Percentiles rank a stretch among this genome's conserved stretches.
Evolutionary conservation across 2,329 filamentous ascomycete species (phyloP).

Genomic region (Aspergillus tanneri): DNA sequence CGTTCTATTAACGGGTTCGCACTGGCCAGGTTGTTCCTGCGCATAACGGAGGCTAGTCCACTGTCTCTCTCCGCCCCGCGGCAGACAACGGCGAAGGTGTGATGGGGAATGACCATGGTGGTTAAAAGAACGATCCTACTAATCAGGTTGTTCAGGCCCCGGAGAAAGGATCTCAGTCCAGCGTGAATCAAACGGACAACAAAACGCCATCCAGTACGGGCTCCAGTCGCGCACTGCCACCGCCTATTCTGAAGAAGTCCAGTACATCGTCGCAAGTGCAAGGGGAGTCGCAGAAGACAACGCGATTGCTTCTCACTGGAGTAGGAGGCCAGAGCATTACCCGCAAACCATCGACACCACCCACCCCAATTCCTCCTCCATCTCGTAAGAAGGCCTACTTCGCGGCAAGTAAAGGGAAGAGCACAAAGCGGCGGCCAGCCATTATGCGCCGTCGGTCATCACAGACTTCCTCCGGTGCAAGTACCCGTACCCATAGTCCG

Average conservation of each 20-base stretch:
- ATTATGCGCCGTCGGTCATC: constrained; percentile 39
- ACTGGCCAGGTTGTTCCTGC: constrained; percentile 45
- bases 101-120: neutral
- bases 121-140: neutral
- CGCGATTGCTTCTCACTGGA: constrained; percentile 32
- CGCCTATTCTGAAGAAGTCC: constrained; percentile 43
- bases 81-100: constrained; percentile 17
- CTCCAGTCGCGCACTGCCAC: constrained; percentile 21
- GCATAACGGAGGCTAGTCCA: constrained; percentile 41
- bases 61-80: constrained; percentile 15
- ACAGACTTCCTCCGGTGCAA: constrained; percentile 27
- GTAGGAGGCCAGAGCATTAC: constrained; percentile 26
- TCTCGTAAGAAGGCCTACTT: constrained; percentile 30
- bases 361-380: constrained; percentile 22
- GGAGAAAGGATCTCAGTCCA: neutral
- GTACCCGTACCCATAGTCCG: constrained; percentile 15
- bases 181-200: constrained; percentile 1
- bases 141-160: neutral
- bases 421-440: constrained; percentile 31
- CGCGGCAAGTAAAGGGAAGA: constrained; percentile 28
- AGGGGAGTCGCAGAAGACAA: constrained; percentile 30
- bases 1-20: constrained; percentile 39
- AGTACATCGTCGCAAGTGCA: constrained; percentile 24
- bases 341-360: constrained; percentile 27
- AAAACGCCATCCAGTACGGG: neutral